Conservation (phyloP, 1,284 basidiomycete genomes). For the Rhodotorula mucilaginosa region DNA sequence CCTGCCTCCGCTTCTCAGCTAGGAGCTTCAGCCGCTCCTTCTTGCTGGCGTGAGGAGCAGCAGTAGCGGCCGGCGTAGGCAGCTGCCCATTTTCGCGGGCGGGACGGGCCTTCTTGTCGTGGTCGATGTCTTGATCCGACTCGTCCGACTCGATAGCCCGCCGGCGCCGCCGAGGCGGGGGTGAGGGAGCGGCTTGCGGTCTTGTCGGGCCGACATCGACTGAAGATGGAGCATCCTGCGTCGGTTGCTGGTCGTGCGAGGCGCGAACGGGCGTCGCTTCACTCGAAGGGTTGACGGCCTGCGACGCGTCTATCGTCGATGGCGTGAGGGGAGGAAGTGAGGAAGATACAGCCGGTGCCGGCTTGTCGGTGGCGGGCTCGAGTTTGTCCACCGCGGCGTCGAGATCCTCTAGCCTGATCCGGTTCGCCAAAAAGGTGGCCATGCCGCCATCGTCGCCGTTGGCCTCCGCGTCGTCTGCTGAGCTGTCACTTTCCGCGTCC, state of each 20-base stretch:
- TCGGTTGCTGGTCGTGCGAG: not conserved
- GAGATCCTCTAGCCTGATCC: not conserved
- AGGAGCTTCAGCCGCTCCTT: not conserved
- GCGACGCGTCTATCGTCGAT: not conserved
- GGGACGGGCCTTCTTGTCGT: too few species aligned
- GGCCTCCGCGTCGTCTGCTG: not conserved
- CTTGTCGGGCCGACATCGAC: too few species aligned
- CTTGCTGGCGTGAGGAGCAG: not conserved
- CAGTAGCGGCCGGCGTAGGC: too few species aligned
- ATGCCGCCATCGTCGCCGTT: not conserved
- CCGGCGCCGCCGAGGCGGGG: too few species aligned
- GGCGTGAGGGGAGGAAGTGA: not conserved
- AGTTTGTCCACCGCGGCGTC: not conserved
- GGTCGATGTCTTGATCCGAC: constrained; percentile 1
- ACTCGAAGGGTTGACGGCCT: not conserved
- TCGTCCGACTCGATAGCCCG: constrained; percentile 27
- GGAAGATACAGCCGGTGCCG: not conserved
- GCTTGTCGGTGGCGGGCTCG: not conserved
- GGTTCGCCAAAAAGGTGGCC: too few species aligned
- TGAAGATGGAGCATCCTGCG: too few species aligned
- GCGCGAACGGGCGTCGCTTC: not conserved
- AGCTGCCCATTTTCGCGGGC: too few species aligned
- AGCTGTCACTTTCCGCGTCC: not conserved
- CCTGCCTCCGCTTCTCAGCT: not conserved
- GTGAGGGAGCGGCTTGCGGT: too few species aligned